These are phyloP conservation scores for Closterium sp. DNA, from an alignment of 139 green algal species.

Conservation along the genomic window DNA sequence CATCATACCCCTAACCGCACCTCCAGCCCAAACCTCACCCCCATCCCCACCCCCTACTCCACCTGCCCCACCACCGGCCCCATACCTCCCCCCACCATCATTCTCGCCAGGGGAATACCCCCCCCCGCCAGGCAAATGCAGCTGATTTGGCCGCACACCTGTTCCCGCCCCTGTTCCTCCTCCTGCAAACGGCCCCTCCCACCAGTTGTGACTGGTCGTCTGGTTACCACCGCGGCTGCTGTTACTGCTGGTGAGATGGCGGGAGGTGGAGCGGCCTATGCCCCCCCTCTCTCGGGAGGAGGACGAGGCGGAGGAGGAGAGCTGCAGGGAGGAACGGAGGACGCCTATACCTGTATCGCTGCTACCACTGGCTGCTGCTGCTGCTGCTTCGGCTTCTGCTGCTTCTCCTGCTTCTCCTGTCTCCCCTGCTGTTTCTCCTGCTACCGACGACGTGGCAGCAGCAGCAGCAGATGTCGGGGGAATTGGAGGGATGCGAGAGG, in stretches of 20 bases:
- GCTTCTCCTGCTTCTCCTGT: neutral
- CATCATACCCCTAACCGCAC: too few relatives aligned
- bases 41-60: neutral
- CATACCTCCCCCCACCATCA: neutral
- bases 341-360: neutral
- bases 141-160: neutral
- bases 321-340: neutral
- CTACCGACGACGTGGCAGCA: neutral
- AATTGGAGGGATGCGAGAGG: neutral
- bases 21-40: too few relatives aligned
- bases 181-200: neutral
- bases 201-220: neutral
- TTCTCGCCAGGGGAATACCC: neutral
- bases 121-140: neutral
- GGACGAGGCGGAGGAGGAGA: neutral
- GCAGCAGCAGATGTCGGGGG: neutral
- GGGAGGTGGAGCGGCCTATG: neutral
- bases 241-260: neutral
- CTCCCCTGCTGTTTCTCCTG: neutral
- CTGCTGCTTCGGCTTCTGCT: neutral
- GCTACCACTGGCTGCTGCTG: neutral
- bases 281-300: neutral
- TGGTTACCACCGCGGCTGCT: neutral
- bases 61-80: neutral
- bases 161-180: neutral